Evolutionary conservation across 1,284 basidiomycete species (phyloP).

Genomic region (Heliocybe sulcata): DNA sequence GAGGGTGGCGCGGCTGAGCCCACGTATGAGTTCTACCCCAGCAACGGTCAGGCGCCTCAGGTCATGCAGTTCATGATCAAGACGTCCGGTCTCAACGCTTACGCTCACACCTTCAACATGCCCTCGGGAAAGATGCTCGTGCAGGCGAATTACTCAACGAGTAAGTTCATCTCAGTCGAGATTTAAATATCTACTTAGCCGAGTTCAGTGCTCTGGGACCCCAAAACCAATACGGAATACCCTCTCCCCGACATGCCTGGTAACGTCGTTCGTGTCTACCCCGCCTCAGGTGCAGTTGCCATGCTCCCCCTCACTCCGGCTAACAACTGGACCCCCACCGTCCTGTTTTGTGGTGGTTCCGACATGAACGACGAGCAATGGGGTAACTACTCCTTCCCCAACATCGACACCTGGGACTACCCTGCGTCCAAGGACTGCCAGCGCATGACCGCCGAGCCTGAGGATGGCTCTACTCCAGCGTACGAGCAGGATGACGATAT

Average conservation of each 20-base stretch:
- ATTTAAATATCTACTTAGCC: slow-evolving; percentile 1
- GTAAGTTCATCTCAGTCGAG: slow-evolving; percentile 29
- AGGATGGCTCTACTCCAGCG: slow-evolving; percentile 42
- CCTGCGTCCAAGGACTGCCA: slow-evolving; percentile 64
- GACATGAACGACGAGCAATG: slow-evolving; percentile 67
- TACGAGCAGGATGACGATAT: slow-evolving; percentile 72
- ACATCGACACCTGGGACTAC: slow-evolving; percentile 56
- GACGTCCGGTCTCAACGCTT: slow-evolving; percentile 87
- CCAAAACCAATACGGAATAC: slow-evolving; percentile 51
- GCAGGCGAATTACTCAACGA: slow-evolving; percentile 79
- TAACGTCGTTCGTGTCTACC: slow-evolving; percentile 79
- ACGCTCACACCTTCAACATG: slow-evolving; percentile 82
- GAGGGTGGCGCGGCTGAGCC: slow-evolving; percentile 64
- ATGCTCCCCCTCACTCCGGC: slow-evolving; percentile 89
- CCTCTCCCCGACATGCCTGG: slow-evolving; percentile 55
- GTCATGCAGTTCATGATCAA: slow-evolving; percentile 74
- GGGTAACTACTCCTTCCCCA: slow-evolving; percentile 67
- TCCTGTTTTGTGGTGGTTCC: slow-evolving; percentile 87
- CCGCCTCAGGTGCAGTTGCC: slow-evolving; percentile 83
- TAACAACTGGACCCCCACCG: slow-evolving; percentile 82
- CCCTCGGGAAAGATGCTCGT: slow-evolving; percentile 80
- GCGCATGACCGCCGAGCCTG: slow-evolving; percentile 75
- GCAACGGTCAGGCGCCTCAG: slow-evolving; percentile 44
- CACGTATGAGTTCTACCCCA: slow-evolving; percentile 82
- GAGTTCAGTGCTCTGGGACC: slow-evolving; percentile 55